Evolutionary conservation across 148 eudicot species (phyloP).

Genomic region (Limonium bicolor): DNA sequence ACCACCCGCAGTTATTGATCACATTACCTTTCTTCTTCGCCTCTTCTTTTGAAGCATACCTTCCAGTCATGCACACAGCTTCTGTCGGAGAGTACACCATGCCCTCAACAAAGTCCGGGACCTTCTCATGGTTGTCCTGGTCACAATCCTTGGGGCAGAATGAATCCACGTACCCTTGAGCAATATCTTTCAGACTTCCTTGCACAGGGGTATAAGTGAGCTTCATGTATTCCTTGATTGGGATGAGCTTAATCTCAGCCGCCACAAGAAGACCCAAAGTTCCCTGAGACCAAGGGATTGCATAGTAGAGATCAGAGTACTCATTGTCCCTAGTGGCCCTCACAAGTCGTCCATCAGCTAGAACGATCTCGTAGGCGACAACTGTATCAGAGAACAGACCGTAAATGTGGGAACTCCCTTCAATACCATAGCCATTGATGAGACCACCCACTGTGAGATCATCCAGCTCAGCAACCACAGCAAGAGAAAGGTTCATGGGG

Average conservation of each 20-base stretch:
- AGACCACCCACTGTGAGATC: slow-evolving; percentile 6
- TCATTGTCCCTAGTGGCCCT: slow-evolving; percentile 6
- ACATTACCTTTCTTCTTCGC: slow-evolving; percentile 5
- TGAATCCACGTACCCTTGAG: slow-evolving; percentile 3
- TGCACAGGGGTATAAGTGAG: slow-evolving; percentile 4
- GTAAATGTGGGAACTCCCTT: slow-evolving; percentile 6
- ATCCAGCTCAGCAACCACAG: slow-evolving; percentile 5
- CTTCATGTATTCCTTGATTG: slow-evolving; percentile 7
- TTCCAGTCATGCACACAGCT: slow-evolving; percentile 6
- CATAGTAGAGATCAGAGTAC: slow-evolving; percentile 6
- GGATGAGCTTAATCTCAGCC: slow-evolving; percentile 7
- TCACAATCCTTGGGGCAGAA: slow-evolving; percentile 5
- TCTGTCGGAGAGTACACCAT: slow-evolving; percentile 2
- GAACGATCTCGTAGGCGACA: slow-evolving; percentile 7
- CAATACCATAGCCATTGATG: slow-evolving; percentile 7
- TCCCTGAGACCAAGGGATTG: slow-evolving; percentile 8
- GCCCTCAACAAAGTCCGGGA: slow-evolving; percentile 6
- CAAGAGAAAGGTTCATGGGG: slow-evolving; percentile 6
- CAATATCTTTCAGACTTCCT: slow-evolving; percentile 1
- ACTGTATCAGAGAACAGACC: slow-evolving; percentile 7
- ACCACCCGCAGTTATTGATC: slow-evolving; percentile 5
- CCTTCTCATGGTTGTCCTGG: slow-evolving; percentile 6
- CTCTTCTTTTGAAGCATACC: slow-evolving; percentile 4
- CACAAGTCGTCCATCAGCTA: slow-evolving; percentile 6
- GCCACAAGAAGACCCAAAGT: slow-evolving; percentile 7